A percentile compares a stretch with the other conserved stretches of the same genome.
Evolutionary conservation across 768 basidiomycete genomes (phyloP).

Genomic region (Leucocoprinus leucothites): DNA sequence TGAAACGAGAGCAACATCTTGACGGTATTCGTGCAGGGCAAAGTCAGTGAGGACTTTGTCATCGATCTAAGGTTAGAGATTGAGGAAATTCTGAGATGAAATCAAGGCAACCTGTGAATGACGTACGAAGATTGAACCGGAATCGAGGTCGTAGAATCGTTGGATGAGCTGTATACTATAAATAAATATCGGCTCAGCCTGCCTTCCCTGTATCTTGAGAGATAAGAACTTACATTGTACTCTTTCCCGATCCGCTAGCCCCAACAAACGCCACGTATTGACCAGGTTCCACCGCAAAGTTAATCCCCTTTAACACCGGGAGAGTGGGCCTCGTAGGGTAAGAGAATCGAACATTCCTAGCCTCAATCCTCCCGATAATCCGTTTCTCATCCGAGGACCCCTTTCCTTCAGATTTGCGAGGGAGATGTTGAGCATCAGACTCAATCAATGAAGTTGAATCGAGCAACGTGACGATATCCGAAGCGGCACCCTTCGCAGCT

Average conservation of each 20-base stretch:
- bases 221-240: slow-evolving; percentile 52
- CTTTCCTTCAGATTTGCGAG: slow-evolving; percentile 38
- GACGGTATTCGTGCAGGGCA: slow-evolving; percentile 75
- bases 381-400: slow-evolving; percentile 24
- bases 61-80: slow-evolving; percentile 47
- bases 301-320: slow-evolving; percentile 69
- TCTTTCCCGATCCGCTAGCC: slow-evolving; percentile 69
- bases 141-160: slow-evolving; percentile 69
- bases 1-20: slow-evolving; percentile 78
- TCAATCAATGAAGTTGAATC: slow-evolving; percentile 71
- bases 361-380: background rate
- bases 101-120: slow-evolving; percentile 15
- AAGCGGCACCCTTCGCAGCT: slow-evolving; percentile 66
- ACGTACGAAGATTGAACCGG: slow-evolving; percentile 52
- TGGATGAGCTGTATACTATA: slow-evolving; percentile 65
- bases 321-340: slow-evolving; percentile 79
- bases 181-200: too few relatives aligned
- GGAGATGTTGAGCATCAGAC: slow-evolving; percentile 46
- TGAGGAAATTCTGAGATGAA: background rate
- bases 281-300: slow-evolving; percentile 58
- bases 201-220: slow-evolving; percentile 11
- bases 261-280: slow-evolving; percentile 73
- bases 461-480: slow-evolving; percentile 61
- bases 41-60: slow-evolving; percentile 60
- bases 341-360: slow-evolving; percentile 71